Conservation (phyloP, 2,329 filamentous ascomycete species). For the Fusarium continuum region DNA sequence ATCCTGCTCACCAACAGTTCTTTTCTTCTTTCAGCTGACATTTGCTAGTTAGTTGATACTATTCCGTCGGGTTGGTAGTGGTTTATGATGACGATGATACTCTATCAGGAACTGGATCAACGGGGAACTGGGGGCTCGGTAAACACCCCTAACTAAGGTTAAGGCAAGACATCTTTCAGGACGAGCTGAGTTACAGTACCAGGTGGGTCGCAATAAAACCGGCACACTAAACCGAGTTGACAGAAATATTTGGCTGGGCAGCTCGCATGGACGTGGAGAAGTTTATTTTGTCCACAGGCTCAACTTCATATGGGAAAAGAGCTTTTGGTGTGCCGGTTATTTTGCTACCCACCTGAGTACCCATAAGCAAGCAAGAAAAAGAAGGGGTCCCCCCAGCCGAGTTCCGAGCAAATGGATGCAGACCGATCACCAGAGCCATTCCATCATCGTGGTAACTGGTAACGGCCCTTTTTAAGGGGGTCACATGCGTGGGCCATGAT, state of each 20-base stretch:
- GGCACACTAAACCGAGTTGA: too few relatives aligned
- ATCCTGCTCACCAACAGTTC: neutral
- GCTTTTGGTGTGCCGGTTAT: too few relatives aligned
- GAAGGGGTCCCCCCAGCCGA: conserved; percentile 4
- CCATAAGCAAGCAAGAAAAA: neutral
- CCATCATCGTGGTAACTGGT: neutral
- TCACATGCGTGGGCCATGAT: conserved; percentile 14
- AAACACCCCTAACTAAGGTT: neutral
- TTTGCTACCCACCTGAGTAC: too few relatives aligned
- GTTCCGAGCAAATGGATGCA: conserved; percentile 4
- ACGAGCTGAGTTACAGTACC: conserved; percentile 3
- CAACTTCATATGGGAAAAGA: too few relatives aligned
- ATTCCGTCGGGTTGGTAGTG: conserved; percentile 4
- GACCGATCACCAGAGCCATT: conserved; percentile 12
- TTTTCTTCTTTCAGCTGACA: conserved; percentile 4
- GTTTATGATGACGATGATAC: conserved; percentile 33
- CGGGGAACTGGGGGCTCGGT: conserved; percentile 12
- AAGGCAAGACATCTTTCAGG: conserved; percentile 1
- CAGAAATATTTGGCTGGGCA: too few relatives aligned
- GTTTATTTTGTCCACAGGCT: too few relatives aligned
- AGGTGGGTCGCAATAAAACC: too few relatives aligned
- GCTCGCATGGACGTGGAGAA: too few relatives aligned
- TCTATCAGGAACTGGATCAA: conserved; percentile 23
- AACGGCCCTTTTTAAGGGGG: conserved; percentile 15
- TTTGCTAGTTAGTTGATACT: conserved; percentile 4